These are phyloP conservation scores for Acanthamoeba healyi DNA, from an alignment of 208 protist species.

Conservation along the genomic window DNA sequence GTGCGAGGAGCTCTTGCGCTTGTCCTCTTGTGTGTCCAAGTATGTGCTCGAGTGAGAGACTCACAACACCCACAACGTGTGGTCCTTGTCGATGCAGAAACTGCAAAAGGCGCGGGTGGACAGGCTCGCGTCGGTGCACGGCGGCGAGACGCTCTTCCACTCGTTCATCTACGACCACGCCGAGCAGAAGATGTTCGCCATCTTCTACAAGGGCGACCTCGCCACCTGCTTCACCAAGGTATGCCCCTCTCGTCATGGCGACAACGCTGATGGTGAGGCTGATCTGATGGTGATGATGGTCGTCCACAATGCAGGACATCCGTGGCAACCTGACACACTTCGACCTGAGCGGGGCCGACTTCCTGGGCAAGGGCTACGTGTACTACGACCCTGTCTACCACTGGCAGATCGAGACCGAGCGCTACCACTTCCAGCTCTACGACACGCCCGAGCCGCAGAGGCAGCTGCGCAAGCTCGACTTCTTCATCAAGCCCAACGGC, in stretches of 20 bases:
- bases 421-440: conserved; percentile 62
- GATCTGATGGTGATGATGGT: not conserved
- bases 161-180: conserved; percentile 56
- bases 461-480: conserved; percentile 18
- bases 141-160: conserved; percentile 31
- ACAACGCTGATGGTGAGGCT: not conserved
- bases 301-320: not conserved
- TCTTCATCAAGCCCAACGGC: conserved; percentile 72
- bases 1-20: not conserved
- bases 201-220: conserved; percentile 36
- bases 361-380: conserved; percentile 19
- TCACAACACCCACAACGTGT: not conserved
- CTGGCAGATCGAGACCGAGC: conserved; percentile 51
- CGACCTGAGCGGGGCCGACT: conserved; percentile 52
- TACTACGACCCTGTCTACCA: conserved; percentile 69
- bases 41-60: not conserved
- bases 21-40: not conserved
- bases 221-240: conserved; percentile 60
- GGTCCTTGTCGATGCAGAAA: not conserved
- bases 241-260: not conserved
- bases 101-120: conserved; percentile 56
- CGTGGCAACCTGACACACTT: conserved; percentile 53
- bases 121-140: conserved; percentile 2
- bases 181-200: conserved; percentile 33
- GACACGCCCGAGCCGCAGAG: conserved; percentile 2